Percentiles rank a stretch among this genome's conserved stretches.
Evolutionary conservation across 2,329 filamentous ascomycete genomes (phyloP).

Genomic region (Venturia aucupariae): DNA sequence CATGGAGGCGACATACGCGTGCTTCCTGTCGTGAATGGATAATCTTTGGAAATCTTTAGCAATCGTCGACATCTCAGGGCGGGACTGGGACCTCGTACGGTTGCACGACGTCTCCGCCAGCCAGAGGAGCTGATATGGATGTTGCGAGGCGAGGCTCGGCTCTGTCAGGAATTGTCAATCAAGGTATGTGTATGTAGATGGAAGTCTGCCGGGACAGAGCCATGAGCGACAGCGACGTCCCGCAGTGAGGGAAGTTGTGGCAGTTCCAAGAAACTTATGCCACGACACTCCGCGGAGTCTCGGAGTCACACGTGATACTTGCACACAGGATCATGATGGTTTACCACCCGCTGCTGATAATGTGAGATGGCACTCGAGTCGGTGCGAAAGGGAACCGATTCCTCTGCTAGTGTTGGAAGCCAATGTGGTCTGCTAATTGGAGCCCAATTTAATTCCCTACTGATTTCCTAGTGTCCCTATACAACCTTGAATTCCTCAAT

Average conservation of each 20-base stretch:
- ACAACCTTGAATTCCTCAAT: no score
- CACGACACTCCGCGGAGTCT: background rate
- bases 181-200: background rate
- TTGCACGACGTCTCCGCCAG: background rate
- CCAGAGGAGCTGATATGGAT: background rate
- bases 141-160: background rate
- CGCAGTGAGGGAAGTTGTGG: background rate
- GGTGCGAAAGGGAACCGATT: no score
- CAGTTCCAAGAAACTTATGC: background rate
- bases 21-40: background rate
- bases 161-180: background rate
- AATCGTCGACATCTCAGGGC: background rate
- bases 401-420: background rate
- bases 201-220: background rate
- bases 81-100: background rate
- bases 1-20: background rate
- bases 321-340: no score
- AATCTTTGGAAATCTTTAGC: conserved; percentile 4
- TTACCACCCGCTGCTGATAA: no score
- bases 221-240: no score
- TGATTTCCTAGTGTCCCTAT: no score
- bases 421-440: background rate
- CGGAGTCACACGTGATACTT: background rate
- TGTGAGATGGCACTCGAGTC: no score
- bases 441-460: background rate